Evolutionary conservation across 352 stramenopile species (phyloP).

Genomic region (Globisporangium cederbergense): DNA sequence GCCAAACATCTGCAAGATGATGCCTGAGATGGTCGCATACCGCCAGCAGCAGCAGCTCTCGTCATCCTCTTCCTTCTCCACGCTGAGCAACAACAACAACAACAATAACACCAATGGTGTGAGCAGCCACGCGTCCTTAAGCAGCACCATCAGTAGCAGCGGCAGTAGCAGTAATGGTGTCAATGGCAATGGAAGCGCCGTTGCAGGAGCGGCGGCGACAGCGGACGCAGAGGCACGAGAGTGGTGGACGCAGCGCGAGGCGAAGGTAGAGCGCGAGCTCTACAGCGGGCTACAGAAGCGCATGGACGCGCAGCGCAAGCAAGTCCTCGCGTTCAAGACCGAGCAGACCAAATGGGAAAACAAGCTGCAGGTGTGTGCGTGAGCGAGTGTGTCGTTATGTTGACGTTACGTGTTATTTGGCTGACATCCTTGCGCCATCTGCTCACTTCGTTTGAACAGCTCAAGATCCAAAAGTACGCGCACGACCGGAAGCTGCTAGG

Average conservation of each 20-base stretch:
- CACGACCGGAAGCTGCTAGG: slow-evolving; percentile 76
- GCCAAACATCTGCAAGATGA: slow-evolving; percentile 5
- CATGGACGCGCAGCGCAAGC: slow-evolving; percentile 65
- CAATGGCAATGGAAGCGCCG: background rate
- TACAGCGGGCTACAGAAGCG: slow-evolving; percentile 50
- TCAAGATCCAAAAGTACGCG: slow-evolving; percentile 49
- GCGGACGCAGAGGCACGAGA: slow-evolving; percentile 41
- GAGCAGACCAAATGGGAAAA: slow-evolving; percentile 85
- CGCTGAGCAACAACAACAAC: background rate
- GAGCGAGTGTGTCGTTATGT: background rate
- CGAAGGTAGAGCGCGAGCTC: slow-evolving; percentile 50
- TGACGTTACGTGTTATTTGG: background rate
- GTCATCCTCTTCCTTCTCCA: background rate
- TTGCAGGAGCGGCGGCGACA: background rate
- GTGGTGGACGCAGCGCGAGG: slow-evolving; percentile 59
- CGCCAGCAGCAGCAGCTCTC: slow-evolving; percentile 14
- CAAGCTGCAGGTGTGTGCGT: slow-evolving; percentile 49
- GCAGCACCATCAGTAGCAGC: background rate
- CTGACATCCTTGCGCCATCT: background rate
- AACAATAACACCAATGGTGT: background rate
- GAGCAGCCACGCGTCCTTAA: background rate
- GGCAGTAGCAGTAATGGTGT: background rate
- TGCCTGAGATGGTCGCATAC: slow-evolving; percentile 12
- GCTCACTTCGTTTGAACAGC: background rate
- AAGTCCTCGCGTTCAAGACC: slow-evolving; percentile 76